phyloP scores from a whole-genome alignment of 2,329 filamentous ascomycete genomes.

The Hymenoscyphus fraxineus region DNA sequence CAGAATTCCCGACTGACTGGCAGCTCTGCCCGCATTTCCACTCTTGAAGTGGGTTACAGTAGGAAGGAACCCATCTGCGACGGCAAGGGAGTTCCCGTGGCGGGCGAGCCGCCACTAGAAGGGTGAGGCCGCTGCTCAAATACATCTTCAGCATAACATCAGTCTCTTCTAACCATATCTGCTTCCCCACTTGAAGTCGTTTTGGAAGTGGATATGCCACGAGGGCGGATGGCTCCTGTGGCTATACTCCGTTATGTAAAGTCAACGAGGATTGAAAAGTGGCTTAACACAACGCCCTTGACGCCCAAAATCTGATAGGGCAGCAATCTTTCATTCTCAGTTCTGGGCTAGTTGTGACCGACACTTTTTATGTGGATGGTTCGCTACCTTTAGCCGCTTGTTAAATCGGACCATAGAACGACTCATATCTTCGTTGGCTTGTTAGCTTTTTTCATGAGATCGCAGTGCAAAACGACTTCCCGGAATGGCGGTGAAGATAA shows the following conservation, averaged over 20 bases:
- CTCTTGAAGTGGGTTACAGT: neutral
- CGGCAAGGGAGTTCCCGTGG: neutral
- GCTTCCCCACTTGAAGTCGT: neutral
- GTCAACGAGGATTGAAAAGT: neutral
- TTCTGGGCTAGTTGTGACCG: neutral
- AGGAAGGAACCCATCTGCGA: neutral
- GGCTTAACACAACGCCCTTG: neutral
- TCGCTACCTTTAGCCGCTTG: neutral
- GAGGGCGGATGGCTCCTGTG: neutral
- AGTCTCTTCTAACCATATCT: neutral
- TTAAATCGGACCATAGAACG: neutral
- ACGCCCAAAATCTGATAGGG: neutral
- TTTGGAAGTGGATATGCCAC: neutral
- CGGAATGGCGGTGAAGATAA: neutral
- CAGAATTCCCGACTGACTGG: neutral
- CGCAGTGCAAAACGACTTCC: neutral
- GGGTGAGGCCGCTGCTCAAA: neutral
- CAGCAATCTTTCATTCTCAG: neutral
- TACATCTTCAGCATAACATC: neutral
- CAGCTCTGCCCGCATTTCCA: neutral
- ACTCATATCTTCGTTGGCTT: neutral
- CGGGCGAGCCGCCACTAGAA: neutral
- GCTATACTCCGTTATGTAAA: neutral
- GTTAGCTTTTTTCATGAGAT: neutral
- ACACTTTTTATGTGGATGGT: too few relatives aligned